Evolutionary conservation across 2,329 filamentous ascomycete genomes (phyloP), one percentile per base, ranked within the genome.

Genomic region (Penicillium aurantiogriseum): DNA sequence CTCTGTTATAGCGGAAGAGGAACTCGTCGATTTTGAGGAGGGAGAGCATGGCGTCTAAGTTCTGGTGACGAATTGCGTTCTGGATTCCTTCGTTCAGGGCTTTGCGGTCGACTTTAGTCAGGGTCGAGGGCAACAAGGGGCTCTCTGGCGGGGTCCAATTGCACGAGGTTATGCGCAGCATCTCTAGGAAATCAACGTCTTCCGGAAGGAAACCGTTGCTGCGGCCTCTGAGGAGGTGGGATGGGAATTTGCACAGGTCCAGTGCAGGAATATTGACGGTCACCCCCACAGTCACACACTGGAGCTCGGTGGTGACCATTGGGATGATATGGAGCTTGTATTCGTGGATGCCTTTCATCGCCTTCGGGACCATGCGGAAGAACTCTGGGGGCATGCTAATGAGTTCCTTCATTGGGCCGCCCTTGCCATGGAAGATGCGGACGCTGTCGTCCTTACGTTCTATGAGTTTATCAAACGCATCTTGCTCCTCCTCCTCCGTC

Each of bases 21-120:
- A 65, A 71, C 57, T 75, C 71, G 50, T 76, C 74, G 7, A 78
- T 62, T 50, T 76, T 76, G 19, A 79, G 67, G 6, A 80, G 66
- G 13, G 65, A 66, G 6, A 63, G 54, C 5, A 79, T 65, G 0
- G 72, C 74, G 5, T 58, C 52, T 2, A 57, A 31, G 35, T 79
- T 73, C 11, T 67, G 57, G 6, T 71, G 65, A 8, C 64, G 31
- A 10, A 80, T 71, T 10, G 78, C 77, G 4, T 66, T 70, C 27
- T 68, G 67, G 47, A 80, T 73, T 9, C 78, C 77, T 29, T 72
- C 59, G n/a, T 77, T 74, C 2, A 77, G 57, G 0, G 67, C 67
- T 3, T 65, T 61, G 2, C 67, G 70, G 4, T 76, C 71, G 9
- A 77, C 23, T 0, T 29, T 38, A 0, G 62, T 57, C 11, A 10